Base-by-base conservation (phyloP, 306 rosid species). In the Acmispon strigosus region DNA sequence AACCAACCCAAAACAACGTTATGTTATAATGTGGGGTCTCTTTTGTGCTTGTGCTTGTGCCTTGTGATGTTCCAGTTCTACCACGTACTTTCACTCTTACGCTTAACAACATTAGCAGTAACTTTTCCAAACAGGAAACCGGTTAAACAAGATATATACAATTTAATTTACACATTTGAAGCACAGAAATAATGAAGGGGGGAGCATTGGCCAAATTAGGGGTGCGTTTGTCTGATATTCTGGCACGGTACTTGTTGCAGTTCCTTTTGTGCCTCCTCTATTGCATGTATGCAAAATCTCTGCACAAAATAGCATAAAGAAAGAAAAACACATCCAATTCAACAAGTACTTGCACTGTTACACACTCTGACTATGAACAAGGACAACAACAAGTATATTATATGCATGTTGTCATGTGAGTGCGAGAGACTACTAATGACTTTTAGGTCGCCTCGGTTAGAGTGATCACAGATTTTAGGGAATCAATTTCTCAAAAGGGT, bases 401-500 rank as follows among this genome's bases (percentile, higher is more conserved):
- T 22, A 24, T 29, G 36, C 81, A 70, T 80, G 81, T 57, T 65
- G 27, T 42, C 5, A 10, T 41, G 73, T 43, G 58, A 43, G 60
- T 11, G 60, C 18, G 75, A 50, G 59, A 17, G 36, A 39, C 19
- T 27, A 43, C 20, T 48, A 18, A 49, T 63, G 74, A 64, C 66
- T 64, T 80, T 70, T 56, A 10, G 51, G 5, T 18, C 6, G 44
- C 72, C 67, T 78, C 2, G 78, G 74, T 73, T 19, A 74, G 42
- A 54, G 59, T 47, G 80, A 62, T 8, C 6, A 29, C 8, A 69
- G 77, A 61, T 66, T 19, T 42, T 9, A 55, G 43, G 63, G 79
- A 72, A 76, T 59, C 78, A 59, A 59, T 62, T 70, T 39, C 45
- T 75, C 20, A 19, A 71, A 83, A 74, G 67, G 52, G 45, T 71